phyloP scores from a whole-genome alignment of 441 rosid genomes.

The Bocquillonia castaneifolia region DNA sequence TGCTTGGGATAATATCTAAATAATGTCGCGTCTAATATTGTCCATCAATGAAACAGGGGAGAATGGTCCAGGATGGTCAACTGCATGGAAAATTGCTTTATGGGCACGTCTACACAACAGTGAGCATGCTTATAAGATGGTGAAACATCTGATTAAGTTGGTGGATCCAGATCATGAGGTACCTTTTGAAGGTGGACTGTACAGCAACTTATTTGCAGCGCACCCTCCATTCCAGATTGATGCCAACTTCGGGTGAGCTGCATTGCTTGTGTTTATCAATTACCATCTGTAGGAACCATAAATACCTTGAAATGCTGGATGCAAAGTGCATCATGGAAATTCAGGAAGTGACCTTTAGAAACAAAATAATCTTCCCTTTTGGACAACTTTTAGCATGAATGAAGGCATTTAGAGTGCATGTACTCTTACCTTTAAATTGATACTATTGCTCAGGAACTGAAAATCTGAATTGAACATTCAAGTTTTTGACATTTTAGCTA shows the following conservation, averaged over 20 bases:
- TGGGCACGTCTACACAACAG: conserved; percentile 83
- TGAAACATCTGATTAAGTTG: conserved; percentile 58
- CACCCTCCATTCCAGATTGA: conserved; percentile 97
- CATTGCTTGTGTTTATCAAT: not conserved
- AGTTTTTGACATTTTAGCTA: too few species aligned
- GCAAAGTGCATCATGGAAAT: too few species aligned
- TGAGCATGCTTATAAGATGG: conserved; percentile 70
- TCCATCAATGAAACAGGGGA: conserved; percentile 51
- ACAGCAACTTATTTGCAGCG: conserved; percentile 82
- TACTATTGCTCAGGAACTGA: not conserved
- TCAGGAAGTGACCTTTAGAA: too few species aligned
- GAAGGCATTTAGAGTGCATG: too few species aligned
- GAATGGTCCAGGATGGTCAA: conserved; percentile 95
- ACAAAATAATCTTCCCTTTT: too few species aligned
- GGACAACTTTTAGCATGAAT: too few species aligned
- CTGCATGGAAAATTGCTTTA: conserved; percentile 73
- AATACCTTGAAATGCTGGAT: not conserved
- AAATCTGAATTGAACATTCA: too few species aligned
- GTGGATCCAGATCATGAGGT: conserved; percentile 63
- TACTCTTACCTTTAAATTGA: too few species aligned
- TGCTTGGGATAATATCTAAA: not conserved
- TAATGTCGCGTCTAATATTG: too few species aligned
- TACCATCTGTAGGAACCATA: not conserved
- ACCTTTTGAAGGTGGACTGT: conserved; percentile 74
- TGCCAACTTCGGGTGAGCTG: conserved; percentile 82